These are phyloP conservation scores for Boletus tylopilopsis DNA, from an alignment of 768 basidiomycete genomes.

Conservation along the genomic window DNA sequence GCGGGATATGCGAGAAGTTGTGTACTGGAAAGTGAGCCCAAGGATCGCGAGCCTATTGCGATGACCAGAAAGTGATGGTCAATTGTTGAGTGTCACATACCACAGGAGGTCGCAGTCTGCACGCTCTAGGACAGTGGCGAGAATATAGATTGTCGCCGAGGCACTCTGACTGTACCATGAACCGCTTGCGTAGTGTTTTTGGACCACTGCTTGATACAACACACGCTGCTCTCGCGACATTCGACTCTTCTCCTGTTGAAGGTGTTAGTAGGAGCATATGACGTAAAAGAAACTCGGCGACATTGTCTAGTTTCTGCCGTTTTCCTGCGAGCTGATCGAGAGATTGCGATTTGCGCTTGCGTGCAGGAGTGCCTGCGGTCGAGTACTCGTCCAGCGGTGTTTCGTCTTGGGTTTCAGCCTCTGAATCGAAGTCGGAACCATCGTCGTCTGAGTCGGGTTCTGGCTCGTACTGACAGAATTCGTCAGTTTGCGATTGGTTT, in stretches of 20 bases:
- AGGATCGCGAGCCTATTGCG: slow-evolving; percentile 80
- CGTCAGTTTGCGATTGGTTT: slow-evolving; percentile 5
- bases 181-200: slow-evolving; percentile 82
- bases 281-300: slow-evolving; percentile 21
- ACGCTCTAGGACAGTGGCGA: slow-evolving; percentile 87
- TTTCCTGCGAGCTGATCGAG: slow-evolving; percentile 46
- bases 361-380: slow-evolving; percentile 33
- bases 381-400: slow-evolving; percentile 40
- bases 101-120: slow-evolving; percentile 93
- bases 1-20: slow-evolving; percentile 82
- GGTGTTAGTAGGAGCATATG: slow-evolving; percentile 1
- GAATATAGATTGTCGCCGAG: slow-evolving; percentile 81
- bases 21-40: slow-evolving; percentile 91
- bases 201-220: slow-evolving; percentile 57
- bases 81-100: slow-evolving; percentile 38
- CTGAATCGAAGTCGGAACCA: slow-evolving; percentile 41
- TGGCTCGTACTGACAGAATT: slow-evolving; percentile 63
- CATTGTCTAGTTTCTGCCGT: slow-evolving; percentile 53
- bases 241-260: slow-evolving; percentile 44
- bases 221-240: slow-evolving; percentile 70
- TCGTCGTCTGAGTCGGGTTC: slow-evolving; percentile 65
- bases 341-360: slow-evolving; percentile 49
- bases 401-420: slow-evolving; percentile 42
- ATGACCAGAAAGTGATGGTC: slow-evolving; percentile 6
- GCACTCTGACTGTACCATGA: slow-evolving; percentile 89